phyloP scores from a whole-genome alignment of 2,329 filamentous ascomycete genomes.

The Immersiporthe knoxdaviesiana region DNA sequence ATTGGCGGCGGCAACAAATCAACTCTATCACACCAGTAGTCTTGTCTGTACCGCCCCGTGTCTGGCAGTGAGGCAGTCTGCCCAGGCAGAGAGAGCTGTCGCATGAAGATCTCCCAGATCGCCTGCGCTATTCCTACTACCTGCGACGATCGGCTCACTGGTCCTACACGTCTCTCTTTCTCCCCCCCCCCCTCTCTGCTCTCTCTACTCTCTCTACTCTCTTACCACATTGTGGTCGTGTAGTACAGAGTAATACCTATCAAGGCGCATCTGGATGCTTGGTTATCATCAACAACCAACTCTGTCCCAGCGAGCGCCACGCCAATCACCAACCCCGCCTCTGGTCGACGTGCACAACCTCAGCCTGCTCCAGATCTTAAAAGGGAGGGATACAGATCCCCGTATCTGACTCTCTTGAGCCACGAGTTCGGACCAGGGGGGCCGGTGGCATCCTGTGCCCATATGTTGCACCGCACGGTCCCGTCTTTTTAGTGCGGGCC shows the following conservation, averaged over 20 bases:
- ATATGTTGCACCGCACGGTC: constrained; percentile 8
- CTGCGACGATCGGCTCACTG: constrained; percentile 4
- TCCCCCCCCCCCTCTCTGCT: too few species aligned
- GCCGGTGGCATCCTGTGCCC: constrained; percentile 12
- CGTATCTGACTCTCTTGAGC: constrained; percentile 5
- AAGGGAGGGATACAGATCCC: not conserved
- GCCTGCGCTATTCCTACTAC: not conserved
- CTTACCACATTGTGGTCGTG: too few species aligned
- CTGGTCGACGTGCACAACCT: constrained; percentile 25
- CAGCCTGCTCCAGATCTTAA: constrained; percentile 16
- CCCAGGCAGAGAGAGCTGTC: not conserved
- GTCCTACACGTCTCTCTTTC: not conserved
- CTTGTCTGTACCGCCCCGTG: not conserved
- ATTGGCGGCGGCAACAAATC: not conserved
- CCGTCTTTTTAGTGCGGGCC: not conserved
- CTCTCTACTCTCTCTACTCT: not conserved
- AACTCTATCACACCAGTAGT: not conserved
- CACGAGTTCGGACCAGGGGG: constrained; percentile 15
- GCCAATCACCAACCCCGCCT: constrained; percentile 12
- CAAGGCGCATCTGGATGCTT: not conserved
- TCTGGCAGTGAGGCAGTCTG: not conserved
- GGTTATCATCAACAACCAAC: not conserved
- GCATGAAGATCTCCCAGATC: not conserved
- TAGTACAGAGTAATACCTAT: not conserved
- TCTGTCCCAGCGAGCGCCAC: not conserved